phyloP scores from a whole-genome alignment of 768 basidiomycete genomes.

The Lactifluus rugatus region DNA sequence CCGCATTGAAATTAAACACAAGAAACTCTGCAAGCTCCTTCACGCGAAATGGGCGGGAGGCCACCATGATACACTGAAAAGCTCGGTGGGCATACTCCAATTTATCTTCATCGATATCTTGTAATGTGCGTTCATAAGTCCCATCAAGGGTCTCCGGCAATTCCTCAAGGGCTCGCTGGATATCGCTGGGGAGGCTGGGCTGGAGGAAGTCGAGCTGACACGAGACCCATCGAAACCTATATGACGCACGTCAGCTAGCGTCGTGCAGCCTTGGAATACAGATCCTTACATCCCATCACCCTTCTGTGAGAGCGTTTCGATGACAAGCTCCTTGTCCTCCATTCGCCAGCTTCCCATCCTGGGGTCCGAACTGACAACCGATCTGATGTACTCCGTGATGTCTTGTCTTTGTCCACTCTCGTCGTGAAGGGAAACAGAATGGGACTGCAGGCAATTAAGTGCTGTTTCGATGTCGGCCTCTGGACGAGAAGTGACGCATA shows the following conservation, averaged over 20 bases:
- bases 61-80: too few relatives aligned
- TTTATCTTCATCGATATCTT: too few relatives aligned
- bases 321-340: not conserved
- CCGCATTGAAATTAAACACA: too few relatives aligned
- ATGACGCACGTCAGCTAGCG: not conserved
- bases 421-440: not conserved
- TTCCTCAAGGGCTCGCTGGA: not conserved
- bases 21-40: too few relatives aligned
- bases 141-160: not conserved
- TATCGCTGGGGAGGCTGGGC: not conserved
- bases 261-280: not conserved
- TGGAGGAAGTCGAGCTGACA: not conserved
- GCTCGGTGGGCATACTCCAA: too few relatives aligned
- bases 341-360: not conserved
- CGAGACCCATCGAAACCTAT: not conserved
- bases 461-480: not conserved
- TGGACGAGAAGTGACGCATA: constrained; percentile 2
- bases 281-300: not conserved
- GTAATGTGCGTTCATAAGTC: not conserved
- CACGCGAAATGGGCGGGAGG: too few relatives aligned
- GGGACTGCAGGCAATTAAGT: not conserved
- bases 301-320: not conserved
- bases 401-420: not conserved
- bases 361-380: not conserved
- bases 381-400: not conserved